Evolutionary conservation across 2,329 filamentous ascomycete species (phyloP).

Genomic region (Camillea tinctor): DNA sequence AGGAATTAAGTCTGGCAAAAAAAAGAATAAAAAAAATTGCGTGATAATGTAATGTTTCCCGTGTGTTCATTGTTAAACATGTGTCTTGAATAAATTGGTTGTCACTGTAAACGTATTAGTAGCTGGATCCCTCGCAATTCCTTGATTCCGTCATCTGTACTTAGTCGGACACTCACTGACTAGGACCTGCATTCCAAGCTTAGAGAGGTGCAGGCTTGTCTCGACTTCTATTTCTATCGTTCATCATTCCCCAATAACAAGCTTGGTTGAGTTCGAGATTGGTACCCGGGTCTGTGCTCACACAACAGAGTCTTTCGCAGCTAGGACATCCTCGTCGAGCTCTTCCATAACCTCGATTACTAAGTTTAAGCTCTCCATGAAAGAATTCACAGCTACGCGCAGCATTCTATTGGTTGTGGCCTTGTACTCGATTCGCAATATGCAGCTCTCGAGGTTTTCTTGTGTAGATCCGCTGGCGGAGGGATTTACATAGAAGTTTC

Average conservation of each 20-base stretch:
- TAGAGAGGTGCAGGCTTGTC: not conserved
- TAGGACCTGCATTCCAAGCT: slow-evolving; percentile 9
- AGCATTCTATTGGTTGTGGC: slow-evolving; percentile 97
- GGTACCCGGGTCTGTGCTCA: not conserved
- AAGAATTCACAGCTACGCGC: slow-evolving; percentile 91
- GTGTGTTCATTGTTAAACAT: not conserved
- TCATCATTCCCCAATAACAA: not conserved
- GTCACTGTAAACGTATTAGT: slow-evolving; percentile 7
- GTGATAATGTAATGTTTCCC: not conserved
- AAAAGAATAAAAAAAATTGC: not conserved
- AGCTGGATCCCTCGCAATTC: not conserved
- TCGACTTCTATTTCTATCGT: not conserved
- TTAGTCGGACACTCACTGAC: slow-evolving; percentile 15
- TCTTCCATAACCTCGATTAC: slow-evolving; percentile 89
- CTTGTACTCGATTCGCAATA: slow-evolving; percentile 74
- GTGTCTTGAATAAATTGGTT: not conserved
- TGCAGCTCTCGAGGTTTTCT: slow-evolving; percentile 31
- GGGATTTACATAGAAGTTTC: slow-evolving; percentile 62
- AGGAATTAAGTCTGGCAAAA: not conserved
- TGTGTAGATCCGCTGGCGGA: slow-evolving; percentile 20
- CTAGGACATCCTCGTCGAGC: slow-evolving; percentile 79
- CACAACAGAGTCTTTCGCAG: slow-evolving; percentile 25
- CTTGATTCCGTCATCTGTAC: slow-evolving; percentile 5
- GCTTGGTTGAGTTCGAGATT: not conserved
- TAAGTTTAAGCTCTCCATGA: slow-evolving; percentile 85